phyloP scores from a whole-genome alignment of 805 yeast species.

The Candida xiaguanensis region DNA sequence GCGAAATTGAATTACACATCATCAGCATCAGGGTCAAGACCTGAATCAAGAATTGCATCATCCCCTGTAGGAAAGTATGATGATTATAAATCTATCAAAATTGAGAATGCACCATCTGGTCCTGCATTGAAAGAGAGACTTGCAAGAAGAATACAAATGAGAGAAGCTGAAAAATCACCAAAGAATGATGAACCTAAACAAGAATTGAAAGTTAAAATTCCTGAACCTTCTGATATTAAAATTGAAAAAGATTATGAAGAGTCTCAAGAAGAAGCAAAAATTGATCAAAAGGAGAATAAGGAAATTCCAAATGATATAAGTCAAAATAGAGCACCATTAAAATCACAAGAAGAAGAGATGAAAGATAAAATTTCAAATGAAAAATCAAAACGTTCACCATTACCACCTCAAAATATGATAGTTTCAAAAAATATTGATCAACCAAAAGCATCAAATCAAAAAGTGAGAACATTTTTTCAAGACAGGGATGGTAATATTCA shows the following conservation, averaged over 20 bases:
- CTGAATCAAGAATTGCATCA: constrained; percentile 2
- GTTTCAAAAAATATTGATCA: background rate
- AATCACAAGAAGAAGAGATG: constrained; percentile 4
- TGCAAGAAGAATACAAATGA: background rate
- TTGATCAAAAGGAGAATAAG: background rate
- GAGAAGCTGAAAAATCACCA: background rate
- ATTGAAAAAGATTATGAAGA: background rate
- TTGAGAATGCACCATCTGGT: background rate
- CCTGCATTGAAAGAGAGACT: constrained; percentile 1
- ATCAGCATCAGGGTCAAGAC: constrained; percentile 7
- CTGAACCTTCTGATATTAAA: no score
- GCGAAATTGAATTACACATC: background rate
- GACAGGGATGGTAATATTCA: background rate
- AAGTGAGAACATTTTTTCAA: background rate
- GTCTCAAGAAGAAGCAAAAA: background rate
- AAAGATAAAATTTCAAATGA: background rate
- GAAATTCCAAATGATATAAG: background rate
- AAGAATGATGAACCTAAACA: no score
- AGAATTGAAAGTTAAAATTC: no score
- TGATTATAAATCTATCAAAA: background rate
- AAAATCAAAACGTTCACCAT: constrained; percentile 5
- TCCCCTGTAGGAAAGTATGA: constrained; percentile 3
- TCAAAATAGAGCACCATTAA: constrained; percentile 1
- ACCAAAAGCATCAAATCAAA: background rate
- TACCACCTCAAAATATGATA: constrained; percentile 8